Base-by-base conservation (phyloP, 257 asterid species). In the Solanum tarapatanum region DNA sequence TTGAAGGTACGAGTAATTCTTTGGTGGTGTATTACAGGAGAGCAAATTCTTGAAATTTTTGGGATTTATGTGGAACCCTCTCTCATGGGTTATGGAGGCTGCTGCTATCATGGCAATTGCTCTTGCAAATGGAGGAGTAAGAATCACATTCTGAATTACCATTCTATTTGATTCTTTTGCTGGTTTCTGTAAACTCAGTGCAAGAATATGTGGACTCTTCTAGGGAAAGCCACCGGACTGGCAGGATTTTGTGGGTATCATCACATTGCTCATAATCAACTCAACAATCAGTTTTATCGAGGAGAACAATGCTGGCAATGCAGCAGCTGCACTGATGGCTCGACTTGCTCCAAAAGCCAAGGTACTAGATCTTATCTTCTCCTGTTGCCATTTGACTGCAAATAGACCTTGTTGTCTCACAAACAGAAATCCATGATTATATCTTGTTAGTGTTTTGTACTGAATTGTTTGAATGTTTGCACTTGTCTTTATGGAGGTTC, bases 11-110 rank as follows among this genome's bases (percentile, higher is more conserved):
- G 69, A 82, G 41, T 82, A 48, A 82, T 48, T 82, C 41, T 82
- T 82, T 45, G 9, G 6, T 86, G 69, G 82, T 79, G 89, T 86
- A 12, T 89, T 86, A 82, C 92, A 97, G 99, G 99, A 97, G 90
- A 97, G 98, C 93, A 97, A 97, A 88, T 51, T 97, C 43, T 89
- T 97, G 74, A 97, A 97, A 90, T 97, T 94, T 89, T 89, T 95
- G 92, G 99, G 99, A 84, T 97, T 97, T 92, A 97, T 97, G 99
- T 97, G 99, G 99, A 97, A 97, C 88, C 99, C 99, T 88, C 98
- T 97, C 45, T 97, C 99, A 86, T 97, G 99, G 99, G 99, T 97
- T 84, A 97, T 97, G 99, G 99, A 97, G 92, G 98, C 98, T 88
- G 99, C 99, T 37, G 99, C 99, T 21, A 92, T 97, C 87, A 97